phyloP scores from a whole-genome alignment of 208 protist genomes.

The Wallacemonas rigidus region DNA sequence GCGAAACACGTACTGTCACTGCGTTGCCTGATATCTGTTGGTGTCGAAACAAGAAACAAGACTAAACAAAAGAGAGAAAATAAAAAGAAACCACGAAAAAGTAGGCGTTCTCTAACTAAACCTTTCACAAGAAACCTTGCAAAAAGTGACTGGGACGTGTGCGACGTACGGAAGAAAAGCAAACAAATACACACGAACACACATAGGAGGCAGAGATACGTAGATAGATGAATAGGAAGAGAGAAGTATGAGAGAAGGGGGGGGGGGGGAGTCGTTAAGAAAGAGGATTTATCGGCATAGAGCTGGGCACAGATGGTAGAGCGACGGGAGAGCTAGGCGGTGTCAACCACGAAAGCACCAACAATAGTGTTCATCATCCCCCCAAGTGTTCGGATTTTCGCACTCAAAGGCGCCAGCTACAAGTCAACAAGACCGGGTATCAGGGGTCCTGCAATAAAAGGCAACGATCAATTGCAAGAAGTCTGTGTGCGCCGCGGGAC shows the following conservation, averaged over 20 bases:
- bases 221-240: not conserved
- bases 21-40: constrained; percentile 1
- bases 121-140: constrained; percentile 14
- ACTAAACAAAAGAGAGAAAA: constrained; percentile 4
- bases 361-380: too few relatives aligned
- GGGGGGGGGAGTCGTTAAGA: not conserved
- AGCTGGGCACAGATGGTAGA: too few relatives aligned
- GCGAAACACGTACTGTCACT: not conserved
- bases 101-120: constrained; percentile 18
- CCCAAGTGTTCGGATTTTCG: too few relatives aligned
- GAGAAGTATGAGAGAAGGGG: not conserved
- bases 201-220: not conserved
- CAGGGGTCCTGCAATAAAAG: too few relatives aligned
- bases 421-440: too few relatives aligned
- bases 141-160: constrained; percentile 14
- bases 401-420: too few relatives aligned
- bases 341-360: too few relatives aligned
- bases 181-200: not conserved
- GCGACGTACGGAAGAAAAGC: not conserved
- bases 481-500: too few relatives aligned
- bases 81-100: constrained; percentile 8
- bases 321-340: too few relatives aligned
- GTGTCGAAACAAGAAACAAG: constrained; percentile 7
- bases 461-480: too few relatives aligned
- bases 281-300: not conserved